Evolutionary conservation across 177 flowering plant genomes (phyloP).

Genomic region (Vitis hybrid): DNA sequence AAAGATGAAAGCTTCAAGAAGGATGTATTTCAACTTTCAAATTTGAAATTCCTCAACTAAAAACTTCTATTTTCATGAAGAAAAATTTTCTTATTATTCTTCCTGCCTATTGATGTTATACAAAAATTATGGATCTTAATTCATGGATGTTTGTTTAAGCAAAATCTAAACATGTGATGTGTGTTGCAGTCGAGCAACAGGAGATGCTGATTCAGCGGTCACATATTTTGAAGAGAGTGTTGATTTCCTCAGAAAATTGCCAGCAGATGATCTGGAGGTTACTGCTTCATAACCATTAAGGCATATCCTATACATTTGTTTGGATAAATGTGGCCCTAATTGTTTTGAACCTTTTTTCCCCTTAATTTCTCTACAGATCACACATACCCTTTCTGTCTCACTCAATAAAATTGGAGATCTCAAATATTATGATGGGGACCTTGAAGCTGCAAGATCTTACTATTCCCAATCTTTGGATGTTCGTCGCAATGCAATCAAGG

Average conservation of each 20-base stretch:
- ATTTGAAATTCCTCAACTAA: too few relatives aligned
- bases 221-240: conserved; percentile 80
- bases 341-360: not conserved
- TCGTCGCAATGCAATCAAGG: conserved; percentile 74
- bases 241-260: conserved; percentile 68
- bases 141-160: conserved; percentile 1
- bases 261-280: conserved; percentile 81
- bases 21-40: too few relatives aligned
- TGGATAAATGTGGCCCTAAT: not conserved
- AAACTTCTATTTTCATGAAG: too few relatives aligned
- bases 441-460: conserved; percentile 67
- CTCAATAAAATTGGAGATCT: conserved; percentile 98
- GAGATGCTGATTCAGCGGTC: conserved; percentile 73
- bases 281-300: conserved; percentile 10
- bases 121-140: not conserved
- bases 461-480: conserved; percentile 77
- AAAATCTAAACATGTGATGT: not conserved
- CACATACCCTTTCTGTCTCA: conserved; percentile 93
- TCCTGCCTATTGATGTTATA: not conserved
- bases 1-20: too few relatives aligned
- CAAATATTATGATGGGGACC: conserved; percentile 83
- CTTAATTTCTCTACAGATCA: conserved; percentile 46
- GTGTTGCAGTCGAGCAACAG: conserved; percentile 75
- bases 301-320: not conserved
- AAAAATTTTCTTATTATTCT: not conserved